Conservation (phyloP, 2,329 filamentous ascomycete species). For the Diaporthe humulicola region DNA sequence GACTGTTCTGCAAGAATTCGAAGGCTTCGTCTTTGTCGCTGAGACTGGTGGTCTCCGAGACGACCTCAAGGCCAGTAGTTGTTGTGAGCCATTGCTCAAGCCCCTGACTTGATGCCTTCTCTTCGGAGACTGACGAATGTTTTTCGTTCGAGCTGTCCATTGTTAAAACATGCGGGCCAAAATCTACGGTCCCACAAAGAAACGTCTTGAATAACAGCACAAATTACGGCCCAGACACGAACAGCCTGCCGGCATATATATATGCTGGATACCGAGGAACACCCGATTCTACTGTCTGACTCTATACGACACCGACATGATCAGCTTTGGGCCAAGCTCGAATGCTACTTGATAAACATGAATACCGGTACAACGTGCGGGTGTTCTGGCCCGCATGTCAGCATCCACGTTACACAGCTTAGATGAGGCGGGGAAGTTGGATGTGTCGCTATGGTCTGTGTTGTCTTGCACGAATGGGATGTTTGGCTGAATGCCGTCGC, state of each 20-base stretch:
- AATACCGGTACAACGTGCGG: not conserved
- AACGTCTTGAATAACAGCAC: not conserved
- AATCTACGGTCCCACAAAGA: not conserved
- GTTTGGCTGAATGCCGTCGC: not conserved
- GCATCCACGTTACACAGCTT: not conserved
- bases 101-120: not conserved
- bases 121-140: not conserved
- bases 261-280: not conserved
- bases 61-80: not conserved
- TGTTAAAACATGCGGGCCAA: not conserved
- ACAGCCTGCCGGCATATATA: not conserved
- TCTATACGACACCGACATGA: not conserved
- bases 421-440: not conserved
- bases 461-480: not conserved
- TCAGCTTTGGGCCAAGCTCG: not conserved
- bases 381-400: not conserved
- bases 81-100: not conserved
- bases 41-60: not conserved
- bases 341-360: not conserved
- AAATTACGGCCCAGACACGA: too few species aligned
- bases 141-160: not conserved
- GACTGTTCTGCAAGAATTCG: not conserved
- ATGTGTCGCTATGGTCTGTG: not conserved
- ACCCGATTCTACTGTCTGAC: not conserved
- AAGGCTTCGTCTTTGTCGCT: slow-evolving; percentile 23